Base-by-base conservation (phyloP, 1,139 yeast species). In the Nakaseomyces kungkrabaensis region DNA sequence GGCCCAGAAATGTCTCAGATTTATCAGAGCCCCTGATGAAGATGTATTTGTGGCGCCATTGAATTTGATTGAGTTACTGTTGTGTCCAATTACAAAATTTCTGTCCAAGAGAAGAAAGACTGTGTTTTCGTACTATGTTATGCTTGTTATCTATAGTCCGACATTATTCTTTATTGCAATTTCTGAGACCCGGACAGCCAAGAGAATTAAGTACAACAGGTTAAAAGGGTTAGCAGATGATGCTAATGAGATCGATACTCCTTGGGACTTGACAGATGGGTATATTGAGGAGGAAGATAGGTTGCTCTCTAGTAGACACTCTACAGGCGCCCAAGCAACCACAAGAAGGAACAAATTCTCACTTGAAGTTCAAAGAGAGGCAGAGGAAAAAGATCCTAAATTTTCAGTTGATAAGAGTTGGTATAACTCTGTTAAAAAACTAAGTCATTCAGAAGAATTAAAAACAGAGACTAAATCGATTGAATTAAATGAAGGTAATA, bases 11-110 rank as follows among this genome's bases (percentile, higher is more conserved):
- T 87, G 95, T 0, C 75, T 88, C 57, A 74, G 90, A 54, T 88
- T 85, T 62, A 80, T 87, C 49, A 76, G 96, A 57, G 95, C 96
- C 0, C 96, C 96, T 0, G 96, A 88, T 68, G 82, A 81, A 52
- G 82, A 85, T 60, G 85, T 87, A 44, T 88, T 81, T 63, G 90
- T 87, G 32, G 94, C 96, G 5, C 96, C 96, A 6, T 74, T 87
- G 54, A 88, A 88, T 63, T 65, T 88, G 57, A 68, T 88, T 53
- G 96, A 88, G 64, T 47, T 82, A 3, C 47, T 74, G 3, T 62
- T 82, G 48, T 69, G 53, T 57, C 84, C 73, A 42, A 13, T 57
- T 6, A 54, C 68, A 31, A 48, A 43, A 13, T 10, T 57, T 6
- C 25, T 59, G 10, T 46, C 61, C 2, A 41, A 48, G 6, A 58